Evolutionary conservation across 345 rosid genomes (phyloP), one percentile per base, ranked within the genome.

Genomic region (Mercurialis annua): DNA sequence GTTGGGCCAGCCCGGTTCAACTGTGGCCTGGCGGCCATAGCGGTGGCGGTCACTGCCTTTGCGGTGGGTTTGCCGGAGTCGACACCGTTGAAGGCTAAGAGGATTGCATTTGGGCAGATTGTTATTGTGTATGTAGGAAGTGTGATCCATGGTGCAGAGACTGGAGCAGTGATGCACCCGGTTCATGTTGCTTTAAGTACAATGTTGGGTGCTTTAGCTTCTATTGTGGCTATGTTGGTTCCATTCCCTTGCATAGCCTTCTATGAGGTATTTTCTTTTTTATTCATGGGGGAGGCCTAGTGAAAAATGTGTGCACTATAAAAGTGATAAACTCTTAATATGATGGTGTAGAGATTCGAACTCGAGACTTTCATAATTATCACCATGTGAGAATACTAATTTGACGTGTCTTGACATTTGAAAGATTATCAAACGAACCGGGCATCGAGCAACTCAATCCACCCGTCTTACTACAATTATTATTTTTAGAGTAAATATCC

Each of bases 91-190:
- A 46, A 80, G 81, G 77, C 90, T 14, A 92, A 89, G 77, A 76
- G 96, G 70, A 82, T 92, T 57, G 92, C 96, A 38, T 89, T 87
- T 58, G 96, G 96, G 59, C 96, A 89, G 82, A 76, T 81, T 12
- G 93, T 92, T 49, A 83, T 87, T 43, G 78, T 92, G 33, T 92
- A 71, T 42, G 92, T 83, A 11, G 84, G 85, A 31, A 61, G 83
- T 34, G 89, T 73, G 27, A 75, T 87, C 53, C 55, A 79, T 40
- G 83, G 86, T 16, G 82, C 78, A 49, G 65, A 77, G 52, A 18
- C 81, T 12, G 80, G 64, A 16, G 48, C 70, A 9, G 73, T 87
- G 57, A 73, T 69, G 80, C 86, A 75, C 59, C 92, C 92, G 1
- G 38, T 77, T 80, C 92, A 85, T 44, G 85, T 84, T 51, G 96